Percentiles rank a stretch among this genome's conserved stretches.
Evolutionary conservation across 2,329 filamentous ascomycete species (phyloP).

Genomic region (Monosporascus sp.): DNA sequence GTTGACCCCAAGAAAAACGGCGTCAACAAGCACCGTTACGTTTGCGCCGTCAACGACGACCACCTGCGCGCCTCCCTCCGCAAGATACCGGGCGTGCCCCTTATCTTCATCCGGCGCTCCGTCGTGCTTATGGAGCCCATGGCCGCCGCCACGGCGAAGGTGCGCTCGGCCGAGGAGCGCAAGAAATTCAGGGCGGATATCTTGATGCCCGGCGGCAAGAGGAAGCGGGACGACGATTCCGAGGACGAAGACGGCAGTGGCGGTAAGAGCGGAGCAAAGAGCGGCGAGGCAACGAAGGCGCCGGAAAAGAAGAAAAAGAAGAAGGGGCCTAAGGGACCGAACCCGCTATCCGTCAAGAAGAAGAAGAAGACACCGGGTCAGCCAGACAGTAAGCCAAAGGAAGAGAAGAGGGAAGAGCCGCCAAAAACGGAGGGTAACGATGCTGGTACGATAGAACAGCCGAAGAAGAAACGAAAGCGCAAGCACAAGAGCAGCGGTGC

Average conservation of each 20-base stretch:
- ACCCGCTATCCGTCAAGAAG: constrained; percentile 68
- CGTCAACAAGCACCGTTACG: constrained; percentile 73
- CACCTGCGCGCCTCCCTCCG: constrained; percentile 60
- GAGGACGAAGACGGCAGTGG: constrained; percentile 33
- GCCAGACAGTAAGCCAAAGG: constrained; percentile 16
- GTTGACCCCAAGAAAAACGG: constrained; percentile 70
- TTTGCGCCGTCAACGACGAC: constrained; percentile 68
- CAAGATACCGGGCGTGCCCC: constrained; percentile 63
- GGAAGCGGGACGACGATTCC: constrained; percentile 40
- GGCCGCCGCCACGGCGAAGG: constrained; percentile 59
- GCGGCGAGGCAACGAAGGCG: constrained; percentile 11
- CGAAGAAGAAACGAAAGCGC: constrained; percentile 19
- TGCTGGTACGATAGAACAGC: not conserved
- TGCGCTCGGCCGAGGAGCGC: constrained; percentile 63
- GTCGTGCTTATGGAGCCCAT: constrained; percentile 79
- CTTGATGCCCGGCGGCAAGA: constrained; percentile 46
- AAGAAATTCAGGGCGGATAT: constrained; percentile 69
- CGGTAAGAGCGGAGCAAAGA: constrained; percentile 15
- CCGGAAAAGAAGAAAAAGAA: constrained; percentile 48
- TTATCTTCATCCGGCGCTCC: constrained; percentile 73
- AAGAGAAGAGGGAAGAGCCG: constrained; percentile 12
- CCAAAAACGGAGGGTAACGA: constrained; percentile 1
- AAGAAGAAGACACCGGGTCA: constrained; percentile 43
- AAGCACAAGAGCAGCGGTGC: constrained; percentile 19
- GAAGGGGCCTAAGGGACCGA: constrained; percentile 62